Evolutionary conservation across 495 filamentous ascomycete species (phyloP).

Genomic region (Annulohypoxylon stygium): DNA sequence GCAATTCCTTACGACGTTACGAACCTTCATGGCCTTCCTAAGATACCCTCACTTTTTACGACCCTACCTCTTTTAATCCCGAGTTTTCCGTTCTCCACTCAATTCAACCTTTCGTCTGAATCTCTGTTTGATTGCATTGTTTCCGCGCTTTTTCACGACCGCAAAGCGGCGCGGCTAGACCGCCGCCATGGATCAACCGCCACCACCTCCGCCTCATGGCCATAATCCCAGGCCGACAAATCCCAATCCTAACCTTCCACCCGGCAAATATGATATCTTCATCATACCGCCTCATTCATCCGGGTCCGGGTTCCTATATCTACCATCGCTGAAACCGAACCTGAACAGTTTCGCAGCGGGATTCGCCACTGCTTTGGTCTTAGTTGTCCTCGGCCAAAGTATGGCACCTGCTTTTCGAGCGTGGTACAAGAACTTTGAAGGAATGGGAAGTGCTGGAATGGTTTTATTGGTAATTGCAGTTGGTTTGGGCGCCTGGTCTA

Average conservation of each 20-base stretch:
- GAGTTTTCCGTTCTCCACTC: slow-evolving; percentile 43
- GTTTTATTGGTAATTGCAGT: slow-evolving; percentile 72
- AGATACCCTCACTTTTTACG: slow-evolving; percentile 51
- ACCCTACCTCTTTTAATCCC: slow-evolving; percentile 35
- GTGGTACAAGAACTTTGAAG: slow-evolving; percentile 74
- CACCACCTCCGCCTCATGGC: slow-evolving; percentile 68
- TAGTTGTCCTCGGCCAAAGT: slow-evolving; percentile 74
- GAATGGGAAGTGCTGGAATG: slow-evolving; percentile 72
- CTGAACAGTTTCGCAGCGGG: slow-evolving; percentile 93
- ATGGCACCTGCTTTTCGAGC: slow-evolving; percentile 75
- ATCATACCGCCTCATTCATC: slow-evolving; percentile 95
- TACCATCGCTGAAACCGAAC: slow-evolving; percentile 87
- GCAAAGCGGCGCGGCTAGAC: slow-evolving; percentile 34
- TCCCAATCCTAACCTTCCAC: slow-evolving; percentile 69
- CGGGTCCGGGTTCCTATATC: slow-evolving; percentile 91
- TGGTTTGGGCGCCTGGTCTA: slow-evolving; percentile 81
- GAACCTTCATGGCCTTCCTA: slow-evolving; percentile 54
- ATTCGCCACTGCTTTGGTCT: slow-evolving; percentile 76
- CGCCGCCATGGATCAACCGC: slow-evolving; percentile 38
- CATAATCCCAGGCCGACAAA: slow-evolving; percentile 66
- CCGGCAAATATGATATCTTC: slow-evolving; percentile 96
- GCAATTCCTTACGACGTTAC: slow-evolving; percentile 47
- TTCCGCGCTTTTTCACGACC: slow-evolving; percentile 15
- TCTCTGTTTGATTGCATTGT: slow-evolving; percentile 21
- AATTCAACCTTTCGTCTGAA: slow-evolving; percentile 24